Evolutionary conservation across 164 flowering plant genomes (phyloP).

Genomic region (Vitis labrusca): DNA sequence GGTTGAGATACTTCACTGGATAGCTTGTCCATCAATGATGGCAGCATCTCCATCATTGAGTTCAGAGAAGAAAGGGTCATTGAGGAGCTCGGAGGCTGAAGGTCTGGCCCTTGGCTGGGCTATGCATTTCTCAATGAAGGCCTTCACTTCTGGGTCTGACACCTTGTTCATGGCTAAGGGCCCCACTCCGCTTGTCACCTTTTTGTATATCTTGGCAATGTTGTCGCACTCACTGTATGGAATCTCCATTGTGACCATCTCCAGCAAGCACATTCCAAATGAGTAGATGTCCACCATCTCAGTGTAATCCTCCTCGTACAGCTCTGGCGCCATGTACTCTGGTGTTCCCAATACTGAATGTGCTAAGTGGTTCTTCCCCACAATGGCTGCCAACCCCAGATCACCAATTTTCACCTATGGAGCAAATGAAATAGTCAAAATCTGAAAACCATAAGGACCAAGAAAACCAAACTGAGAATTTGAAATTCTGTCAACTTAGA

Average conservation of each 20-base stretch:
- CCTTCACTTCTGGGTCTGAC: constrained; percentile 42
- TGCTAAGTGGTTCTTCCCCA: constrained; percentile 52
- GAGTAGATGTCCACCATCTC: constrained; percentile 67
- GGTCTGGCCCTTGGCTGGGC: constrained; percentile 50
- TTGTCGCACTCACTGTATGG: constrained; percentile 66
- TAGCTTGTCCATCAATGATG: no score
- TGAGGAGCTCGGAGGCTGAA: constrained; percentile 54
- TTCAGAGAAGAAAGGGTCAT: constrained; percentile 51
- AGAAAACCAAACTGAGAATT: background rate
- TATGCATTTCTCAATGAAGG: constrained; percentile 53
- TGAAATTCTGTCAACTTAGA: background rate
- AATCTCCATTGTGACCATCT: constrained; percentile 60
- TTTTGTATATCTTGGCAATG: constrained; percentile 57
- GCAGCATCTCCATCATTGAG: constrained; percentile 18
- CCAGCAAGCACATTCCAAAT: constrained; percentile 64
- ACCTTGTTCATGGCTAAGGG: constrained; percentile 47
- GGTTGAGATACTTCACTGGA: background rate
- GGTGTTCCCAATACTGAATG: constrained; percentile 63
- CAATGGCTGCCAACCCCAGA: constrained; percentile 56
- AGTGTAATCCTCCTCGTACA: constrained; percentile 65
- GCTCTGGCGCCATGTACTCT: constrained; percentile 76
- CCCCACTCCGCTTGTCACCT: constrained; percentile 46
- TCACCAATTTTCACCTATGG: constrained; percentile 60
- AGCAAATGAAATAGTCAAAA: no score
- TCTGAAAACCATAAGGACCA: background rate